Evolutionary conservation across 805 yeast genomes (phyloP), one percentile per base, ranked within the genome.

Genomic region (Wickerhamiella spandovensis): DNA sequence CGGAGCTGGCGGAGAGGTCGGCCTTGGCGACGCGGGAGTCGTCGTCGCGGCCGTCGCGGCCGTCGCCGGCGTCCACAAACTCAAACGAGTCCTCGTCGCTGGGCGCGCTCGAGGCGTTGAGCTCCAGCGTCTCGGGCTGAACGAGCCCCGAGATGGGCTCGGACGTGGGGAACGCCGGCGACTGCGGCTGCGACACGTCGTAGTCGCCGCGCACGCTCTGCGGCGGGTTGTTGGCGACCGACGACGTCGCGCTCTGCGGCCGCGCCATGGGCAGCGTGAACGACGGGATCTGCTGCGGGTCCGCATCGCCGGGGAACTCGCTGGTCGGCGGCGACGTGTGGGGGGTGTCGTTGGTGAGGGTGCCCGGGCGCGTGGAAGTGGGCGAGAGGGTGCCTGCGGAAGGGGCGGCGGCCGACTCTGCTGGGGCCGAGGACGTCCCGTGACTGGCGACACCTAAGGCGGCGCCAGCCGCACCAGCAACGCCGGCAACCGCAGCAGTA

Each of bases 181-280:
- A 54, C 41, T 57, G 56, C 20, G 63, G 57, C 12, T 61, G 56
- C 17, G 68, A 68, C 12, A 64, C 65, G 48, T 57, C 61, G 32
- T 72, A 64, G 54, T 81, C 95, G 54, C 84, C 95, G 53, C 95
- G 79, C 7, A 87, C 95, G 21, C 95, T 84, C 66, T 79, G 77
- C 0, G 97, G 89, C 2, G 97, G 87, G 64, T 90, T 88, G 67
- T 89, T 89, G 59, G 84, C 90, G 32, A 88, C 94, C 43, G 95
- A 84, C 0, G 96, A 87, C 0, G 96, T 84, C 39, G 84, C 77
- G 0, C 95, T 84, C 52, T 81, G 84, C 1, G 94, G 84, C 58
- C 92, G 72, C 37, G 66, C 68, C 61, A 76, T 57, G 47, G 73
- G 73, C 42, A 72, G 67, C 51, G 73, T 78, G 71, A 69, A 56